Conservation (phyloP, 768 basidiomycete species). For the Collybia nuda region DNA sequence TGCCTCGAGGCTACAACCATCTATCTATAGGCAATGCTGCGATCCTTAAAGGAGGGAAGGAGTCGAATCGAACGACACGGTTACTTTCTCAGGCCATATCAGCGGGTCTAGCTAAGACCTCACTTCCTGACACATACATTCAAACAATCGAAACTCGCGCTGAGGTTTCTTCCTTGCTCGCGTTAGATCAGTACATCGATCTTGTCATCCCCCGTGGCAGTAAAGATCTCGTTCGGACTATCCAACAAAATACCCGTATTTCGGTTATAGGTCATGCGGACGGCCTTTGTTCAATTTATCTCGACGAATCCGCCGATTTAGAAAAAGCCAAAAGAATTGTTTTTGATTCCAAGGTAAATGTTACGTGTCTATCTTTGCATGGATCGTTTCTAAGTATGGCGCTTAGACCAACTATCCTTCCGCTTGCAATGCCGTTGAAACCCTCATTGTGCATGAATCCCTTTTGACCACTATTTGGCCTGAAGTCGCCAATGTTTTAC, state of each 20-base stretch:
- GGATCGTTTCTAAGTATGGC: neutral
- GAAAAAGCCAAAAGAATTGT: slow-evolving; percentile 82
- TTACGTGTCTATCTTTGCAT: neutral
- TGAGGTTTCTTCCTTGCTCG: slow-evolving; percentile 85
- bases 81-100: slow-evolving; percentile 82
- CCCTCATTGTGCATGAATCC: slow-evolving; percentile 79
- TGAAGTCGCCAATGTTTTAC: slow-evolving; percentile 68
- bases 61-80: slow-evolving; percentile 79
- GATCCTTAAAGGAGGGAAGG: slow-evolving; percentile 96
- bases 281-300: slow-evolving; percentile 86
- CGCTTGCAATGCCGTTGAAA: slow-evolving; percentile 93
- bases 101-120: slow-evolving; percentile 68
- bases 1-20: too few species aligned
- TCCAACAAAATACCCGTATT: slow-evolving; percentile 88
- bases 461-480: slow-evolving; percentile 80
- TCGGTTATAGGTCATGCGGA: slow-evolving; percentile 99
- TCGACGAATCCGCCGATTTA: slow-evolving; percentile 79
- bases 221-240: slow-evolving; percentile 83
- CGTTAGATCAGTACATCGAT: slow-evolving; percentile 91
- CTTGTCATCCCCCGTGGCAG: slow-evolving; percentile 96
- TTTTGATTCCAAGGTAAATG: slow-evolving; percentile 85
- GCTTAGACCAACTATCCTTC: slow-evolving; percentile 90
- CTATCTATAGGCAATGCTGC: slow-evolving; percentile 80
- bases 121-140: slow-evolving; percentile 78
- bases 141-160: slow-evolving; percentile 90